Percentiles rank a stretch among this genome's conserved stretches.
Conservation (phyloP, 768 basidiomycete genomes). For the Tylopilus intermedius region DNA sequence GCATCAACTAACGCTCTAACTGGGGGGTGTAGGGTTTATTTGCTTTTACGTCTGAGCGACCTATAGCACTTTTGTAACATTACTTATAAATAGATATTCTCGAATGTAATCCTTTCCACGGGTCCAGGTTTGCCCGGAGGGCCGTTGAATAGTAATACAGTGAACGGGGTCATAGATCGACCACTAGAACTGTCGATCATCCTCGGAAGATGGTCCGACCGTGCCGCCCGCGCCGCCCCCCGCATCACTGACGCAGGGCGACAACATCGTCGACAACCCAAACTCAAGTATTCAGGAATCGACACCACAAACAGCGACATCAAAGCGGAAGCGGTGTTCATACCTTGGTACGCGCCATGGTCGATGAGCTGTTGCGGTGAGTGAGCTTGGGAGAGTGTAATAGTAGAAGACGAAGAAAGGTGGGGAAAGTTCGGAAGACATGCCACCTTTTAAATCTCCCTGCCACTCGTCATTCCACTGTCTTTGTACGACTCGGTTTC, state of each 20-base stretch:
- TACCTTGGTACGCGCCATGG: constrained; percentile 68
- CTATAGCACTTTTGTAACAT: too few relatives aligned
- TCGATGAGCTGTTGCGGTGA: not conserved
- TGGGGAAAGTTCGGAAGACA: constrained; percentile 1
- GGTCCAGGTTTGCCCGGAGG: too few relatives aligned
- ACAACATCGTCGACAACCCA: not conserved
- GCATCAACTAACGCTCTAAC: too few relatives aligned
- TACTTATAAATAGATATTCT: too few relatives aligned
- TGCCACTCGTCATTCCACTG: not conserved
- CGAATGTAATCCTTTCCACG: too few relatives aligned
- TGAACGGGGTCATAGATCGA: too few relatives aligned
- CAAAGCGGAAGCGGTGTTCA: not conserved
- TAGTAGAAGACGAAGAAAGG: constrained; percentile 15
- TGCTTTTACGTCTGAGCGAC: too few relatives aligned
- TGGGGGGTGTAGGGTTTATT: too few relatives aligned
- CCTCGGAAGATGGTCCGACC: not conserved
- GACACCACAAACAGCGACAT: not conserved
- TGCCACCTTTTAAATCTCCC: constrained; percentile 11
- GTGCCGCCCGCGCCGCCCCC: too few relatives aligned
- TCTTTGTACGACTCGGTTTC: constrained; percentile 7
- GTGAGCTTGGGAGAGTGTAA: constrained; percentile 13
- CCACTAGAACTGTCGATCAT: not conserved
- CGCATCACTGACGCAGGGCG: not conserved
- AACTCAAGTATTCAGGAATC: not conserved
- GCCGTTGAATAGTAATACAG: too few relatives aligned